phyloP scores from a whole-genome alignment of 495 filamentous ascomycete species.

The Neurospora hispaniola region DNA sequence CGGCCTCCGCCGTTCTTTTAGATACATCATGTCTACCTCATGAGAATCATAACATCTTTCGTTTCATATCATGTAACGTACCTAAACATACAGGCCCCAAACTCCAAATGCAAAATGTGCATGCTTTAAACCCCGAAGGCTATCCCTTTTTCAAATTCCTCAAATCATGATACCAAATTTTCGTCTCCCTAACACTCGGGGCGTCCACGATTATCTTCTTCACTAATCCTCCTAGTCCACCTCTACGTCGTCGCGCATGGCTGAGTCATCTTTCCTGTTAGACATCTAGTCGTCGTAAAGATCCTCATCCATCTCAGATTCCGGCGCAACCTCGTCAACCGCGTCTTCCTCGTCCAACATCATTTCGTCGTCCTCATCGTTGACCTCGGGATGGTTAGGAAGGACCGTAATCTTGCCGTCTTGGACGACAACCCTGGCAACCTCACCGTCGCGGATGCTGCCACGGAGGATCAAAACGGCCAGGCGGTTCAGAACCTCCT shows the following conservation, averaged over 20 bases:
- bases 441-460: conserved; percentile 73
- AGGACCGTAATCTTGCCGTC: conserved; percentile 63
- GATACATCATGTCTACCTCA: neutral
- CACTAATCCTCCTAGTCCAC: conserved; percentile 2
- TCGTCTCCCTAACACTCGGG: neutral
- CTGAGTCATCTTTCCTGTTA: neutral
- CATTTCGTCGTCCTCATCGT: conserved; percentile 50
- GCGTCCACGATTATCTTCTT: neutral
- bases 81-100: neutral
- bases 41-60: neutral
- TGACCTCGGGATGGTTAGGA: conserved; percentile 64
- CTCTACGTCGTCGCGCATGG: neutral
- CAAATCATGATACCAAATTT: neutral
- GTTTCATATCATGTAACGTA: neutral
- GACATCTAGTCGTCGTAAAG: conserved; percentile 47
- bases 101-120: neutral
- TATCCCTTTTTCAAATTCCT: neutral
- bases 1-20: neutral
- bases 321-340: conserved; percentile 54
- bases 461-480: conserved; percentile 84
- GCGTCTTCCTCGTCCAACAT: conserved; percentile 59
- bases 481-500: conserved; percentile 87
- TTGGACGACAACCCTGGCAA: conserved; percentile 64
- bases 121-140: neutral
- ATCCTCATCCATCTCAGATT: conserved; percentile 56